Evolutionary conservation across 176 grass and related monocot species (phyloP).

Genomic region (Phoenix dactylifera): DNA sequence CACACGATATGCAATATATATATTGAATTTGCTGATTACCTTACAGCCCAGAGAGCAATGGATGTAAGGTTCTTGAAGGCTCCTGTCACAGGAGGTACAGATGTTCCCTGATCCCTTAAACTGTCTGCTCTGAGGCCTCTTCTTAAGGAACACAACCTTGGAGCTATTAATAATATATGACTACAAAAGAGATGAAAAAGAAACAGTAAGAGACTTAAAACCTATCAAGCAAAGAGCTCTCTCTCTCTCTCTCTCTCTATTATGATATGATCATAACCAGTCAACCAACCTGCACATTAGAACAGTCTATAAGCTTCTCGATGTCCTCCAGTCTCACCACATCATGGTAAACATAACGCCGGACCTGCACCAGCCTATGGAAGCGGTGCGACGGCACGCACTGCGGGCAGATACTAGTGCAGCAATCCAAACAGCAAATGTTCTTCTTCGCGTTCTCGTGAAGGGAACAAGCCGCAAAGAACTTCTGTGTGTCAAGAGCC

Average conservation of each 20-base stretch:
- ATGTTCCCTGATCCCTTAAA: slow-evolving; percentile 93
- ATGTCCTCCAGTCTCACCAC: slow-evolving; percentile 90
- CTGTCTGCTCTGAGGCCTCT: slow-evolving; percentile 93
- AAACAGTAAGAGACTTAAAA: slow-evolving; percentile 11
- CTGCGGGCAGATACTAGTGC: slow-evolving; percentile 92
- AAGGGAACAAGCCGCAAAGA: slow-evolving; percentile 64
- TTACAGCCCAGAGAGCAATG: slow-evolving; percentile 96
- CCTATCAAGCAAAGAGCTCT: too few relatives aligned
- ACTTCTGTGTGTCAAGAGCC: slow-evolving; percentile 62
- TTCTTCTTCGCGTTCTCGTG: slow-evolving; percentile 90
- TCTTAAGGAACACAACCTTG: slow-evolving; percentile 97
- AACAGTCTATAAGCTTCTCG: slow-evolving; percentile 83
- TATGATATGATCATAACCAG: neutral
- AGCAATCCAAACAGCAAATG: slow-evolving; percentile 94
- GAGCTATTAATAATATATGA: slow-evolving; percentile 97
- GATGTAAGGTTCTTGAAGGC: slow-evolving; percentile 93
- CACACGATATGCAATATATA: too few relatives aligned
- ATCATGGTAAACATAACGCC: slow-evolving; percentile 83
- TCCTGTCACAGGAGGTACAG: slow-evolving; percentile 86
- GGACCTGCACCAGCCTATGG: slow-evolving; percentile 84
- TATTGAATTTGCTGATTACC: slow-evolving; percentile 30
- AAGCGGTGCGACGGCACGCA: slow-evolving; percentile 65
- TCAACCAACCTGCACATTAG: slow-evolving; percentile 79
- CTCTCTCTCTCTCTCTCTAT: too few relatives aligned
- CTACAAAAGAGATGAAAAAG: slow-evolving; percentile 41